Evolutionary conservation across 148 eudicot genomes (phyloP), one percentile per base, ranked within the genome.

Genomic region (Cornus florida): DNA sequence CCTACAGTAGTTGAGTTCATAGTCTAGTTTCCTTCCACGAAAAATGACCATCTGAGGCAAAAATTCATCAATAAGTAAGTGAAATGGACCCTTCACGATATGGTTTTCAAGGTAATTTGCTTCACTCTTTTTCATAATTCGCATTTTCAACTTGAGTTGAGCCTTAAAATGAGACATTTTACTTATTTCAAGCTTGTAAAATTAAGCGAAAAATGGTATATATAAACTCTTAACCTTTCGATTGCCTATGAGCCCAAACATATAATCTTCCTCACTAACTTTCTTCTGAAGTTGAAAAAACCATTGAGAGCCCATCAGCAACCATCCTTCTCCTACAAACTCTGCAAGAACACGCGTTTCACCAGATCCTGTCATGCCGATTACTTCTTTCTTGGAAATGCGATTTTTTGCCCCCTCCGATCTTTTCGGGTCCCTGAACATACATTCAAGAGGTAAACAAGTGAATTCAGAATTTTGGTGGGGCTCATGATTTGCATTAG

Each of bases 21-120:
- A 93, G 2, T 85, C 95, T 71, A 93, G 81, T 83, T 83, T 93
- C 80, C 90, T 86, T 81, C 95, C 93, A 59, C 83, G 67, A 77
- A 82, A 88, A 57, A 90, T 85, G 71, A 80, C 84, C 77, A 93
- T 89, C 97, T 91, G 75, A 62, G 60, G 10, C 70, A 84, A 67
- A 23, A 69, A 50, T 75, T 65, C 23, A 31, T 19, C 5, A 19
- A 62, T 6, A 48, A 48, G 10, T 48, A 48, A 7, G 53, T 48
- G 53, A 57, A 14, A 0, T 57, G 14, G 14, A 57, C 64, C 2
- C 17, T 13, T 28, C 28, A 28, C 0, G 14, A 57, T 12, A 57
- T 57, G 11, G 64, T 12, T 4, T 2, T 13, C 64, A 12, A 19
- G 32, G 64, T 57, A 28, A 28, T 28, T 28, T 28, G 28, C 28